Conservation (phyloP, 2,329 filamentous ascomycete genomes). For the Lachnellula subtilissima region DNA sequence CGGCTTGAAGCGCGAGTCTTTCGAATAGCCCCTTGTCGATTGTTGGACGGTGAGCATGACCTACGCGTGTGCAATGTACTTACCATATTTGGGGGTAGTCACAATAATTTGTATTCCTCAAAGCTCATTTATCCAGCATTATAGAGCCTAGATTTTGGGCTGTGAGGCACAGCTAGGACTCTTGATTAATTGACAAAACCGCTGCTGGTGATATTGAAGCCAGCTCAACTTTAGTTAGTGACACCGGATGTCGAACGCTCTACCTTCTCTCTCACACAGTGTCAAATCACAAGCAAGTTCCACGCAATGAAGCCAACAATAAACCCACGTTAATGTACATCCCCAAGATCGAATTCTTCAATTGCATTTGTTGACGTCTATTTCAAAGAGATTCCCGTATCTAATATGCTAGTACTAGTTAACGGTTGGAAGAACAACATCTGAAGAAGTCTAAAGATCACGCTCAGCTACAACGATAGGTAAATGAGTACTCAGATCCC, state of each 20-base stretch:
- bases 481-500: not conserved
- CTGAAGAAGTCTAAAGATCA: not conserved
- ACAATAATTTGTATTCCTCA: too few relatives aligned
- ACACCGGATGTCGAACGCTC: too few relatives aligned
- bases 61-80: too few relatives aligned
- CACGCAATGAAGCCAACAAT: not conserved
- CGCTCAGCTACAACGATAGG: not conserved
- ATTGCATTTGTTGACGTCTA: not conserved
- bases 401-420: not conserved
- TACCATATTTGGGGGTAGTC: too few relatives aligned
- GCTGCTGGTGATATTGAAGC: not conserved
- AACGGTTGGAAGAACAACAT: not conserved
- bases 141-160: too few relatives aligned
- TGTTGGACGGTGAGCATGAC: too few relatives aligned
- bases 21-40: not conserved
- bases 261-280: not conserved
- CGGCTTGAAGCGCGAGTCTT: not conserved
- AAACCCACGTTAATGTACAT: too few relatives aligned
- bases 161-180: not conserved
- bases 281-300: not conserved
- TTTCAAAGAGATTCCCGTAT: too few relatives aligned
- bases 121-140: too few relatives aligned
- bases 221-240: not conserved
- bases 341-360: not conserved
- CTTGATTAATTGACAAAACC: not conserved